Percentiles rank a stretch among this genome's conserved stretches.
These are phyloP conservation scores for Trichoderma erinaceum DNA, from an alignment of 495 filamentous ascomycete genomes.

Conservation along the genomic window DNA sequence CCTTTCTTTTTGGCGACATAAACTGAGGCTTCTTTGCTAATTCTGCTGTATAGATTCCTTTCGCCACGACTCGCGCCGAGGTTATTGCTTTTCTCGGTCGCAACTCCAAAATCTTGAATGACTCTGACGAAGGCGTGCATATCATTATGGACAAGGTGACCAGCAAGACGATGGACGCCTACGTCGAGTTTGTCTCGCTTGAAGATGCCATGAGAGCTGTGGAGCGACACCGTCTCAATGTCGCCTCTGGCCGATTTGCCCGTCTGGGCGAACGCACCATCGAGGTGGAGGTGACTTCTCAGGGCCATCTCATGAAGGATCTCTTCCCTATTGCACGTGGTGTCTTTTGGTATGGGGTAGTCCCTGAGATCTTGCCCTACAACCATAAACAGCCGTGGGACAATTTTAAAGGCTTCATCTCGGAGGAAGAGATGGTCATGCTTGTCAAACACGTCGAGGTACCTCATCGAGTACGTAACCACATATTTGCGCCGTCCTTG, in stretches of 20 bases:
- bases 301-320: conserved; percentile 55
- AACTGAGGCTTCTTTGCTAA: neutral
- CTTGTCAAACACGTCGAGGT: conserved; percentile 60
- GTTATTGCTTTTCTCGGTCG: conserved; percentile 64
- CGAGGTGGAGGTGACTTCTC: conserved; percentile 54
- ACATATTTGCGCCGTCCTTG: neutral
- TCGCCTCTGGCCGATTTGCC: conserved; percentile 37
- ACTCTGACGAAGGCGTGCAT: conserved; percentile 58
- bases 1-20: neutral
- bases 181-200: conserved; percentile 55
- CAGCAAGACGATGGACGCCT: conserved; percentile 72
- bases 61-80: conserved; percentile 57
- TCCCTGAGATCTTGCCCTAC: conserved; percentile 39
- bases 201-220: conserved; percentile 44
- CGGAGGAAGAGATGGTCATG: conserved; percentile 63
- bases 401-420: conserved; percentile 65
- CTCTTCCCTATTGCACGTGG: conserved; percentile 64
- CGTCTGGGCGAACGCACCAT: conserved; percentile 61
- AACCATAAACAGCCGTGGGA: conserved; percentile 47
- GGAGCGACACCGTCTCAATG: conserved; percentile 20
- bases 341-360: conserved; percentile 49
- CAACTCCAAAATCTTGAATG: conserved; percentile 52
- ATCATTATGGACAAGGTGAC: conserved; percentile 80
- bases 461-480: conserved; percentile 56
- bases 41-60: conserved; percentile 54